These are phyloP conservation scores for Stemphylium lycopersici DNA, from an alignment of 2,329 filamentous ascomycete genomes.

Conservation along the genomic window DNA sequence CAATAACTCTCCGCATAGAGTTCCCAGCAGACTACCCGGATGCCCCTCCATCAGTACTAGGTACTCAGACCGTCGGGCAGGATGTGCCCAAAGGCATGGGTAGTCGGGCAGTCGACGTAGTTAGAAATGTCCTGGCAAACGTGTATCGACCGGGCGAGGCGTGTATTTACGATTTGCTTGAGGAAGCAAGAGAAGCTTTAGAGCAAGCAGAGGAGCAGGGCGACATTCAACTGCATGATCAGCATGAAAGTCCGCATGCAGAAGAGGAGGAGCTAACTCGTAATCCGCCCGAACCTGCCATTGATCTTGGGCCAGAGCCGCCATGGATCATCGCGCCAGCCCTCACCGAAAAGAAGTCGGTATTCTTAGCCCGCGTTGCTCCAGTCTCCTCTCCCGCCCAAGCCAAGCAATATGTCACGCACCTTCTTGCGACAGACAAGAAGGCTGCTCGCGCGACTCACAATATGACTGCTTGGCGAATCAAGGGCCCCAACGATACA, in stretches of 20 bases:
- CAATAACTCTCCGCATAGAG: constrained; percentile 61
- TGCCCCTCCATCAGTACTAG: constrained; percentile 72
- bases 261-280: constrained; percentile 7
- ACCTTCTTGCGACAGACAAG: constrained; percentile 82
- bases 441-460: constrained; percentile 87
- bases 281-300: constrained; percentile 9
- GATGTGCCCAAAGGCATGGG: constrained; percentile 73
- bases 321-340: constrained; percentile 77
- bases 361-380: constrained; percentile 81
- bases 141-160: constrained; percentile 77
- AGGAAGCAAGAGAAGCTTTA: constrained; percentile 61
- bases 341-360: constrained; percentile 81
- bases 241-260: constrained; percentile 13
- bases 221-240: constrained; percentile 32
- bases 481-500: constrained; percentile 63
- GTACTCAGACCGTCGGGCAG: constrained; percentile 77
- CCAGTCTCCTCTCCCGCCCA: constrained; percentile 71
- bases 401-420: constrained; percentile 72
- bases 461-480: constrained; percentile 94
- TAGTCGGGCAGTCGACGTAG: constrained; percentile 70
- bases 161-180: constrained; percentile 90
- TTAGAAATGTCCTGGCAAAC: constrained; percentile 69
- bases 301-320: constrained; percentile 53
- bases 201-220: constrained; percentile 55
- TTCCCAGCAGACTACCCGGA: constrained; percentile 80